Conservation (phyloP, 257 asterid species). For the Gentiana dahurica region DNA sequence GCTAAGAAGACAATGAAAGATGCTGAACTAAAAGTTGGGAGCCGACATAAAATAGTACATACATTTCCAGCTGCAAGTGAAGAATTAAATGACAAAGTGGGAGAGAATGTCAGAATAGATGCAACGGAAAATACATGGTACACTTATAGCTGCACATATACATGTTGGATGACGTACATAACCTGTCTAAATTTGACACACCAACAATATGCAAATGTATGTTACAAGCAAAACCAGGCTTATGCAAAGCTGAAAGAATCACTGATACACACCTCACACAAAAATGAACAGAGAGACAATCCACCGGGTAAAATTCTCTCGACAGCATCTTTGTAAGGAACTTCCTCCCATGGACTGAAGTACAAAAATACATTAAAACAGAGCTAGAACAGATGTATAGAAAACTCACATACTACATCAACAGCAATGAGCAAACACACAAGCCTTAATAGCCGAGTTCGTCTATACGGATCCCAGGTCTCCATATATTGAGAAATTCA, state of each 20-base stretch:
- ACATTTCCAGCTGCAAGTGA: too few species aligned
- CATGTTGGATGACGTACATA: too few species aligned
- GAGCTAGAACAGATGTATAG: too few species aligned
- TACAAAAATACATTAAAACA: constrained; percentile 2
- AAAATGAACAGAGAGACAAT: constrained; percentile 75
- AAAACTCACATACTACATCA: too few species aligned
- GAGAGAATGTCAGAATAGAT: not conserved
- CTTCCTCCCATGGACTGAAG: constrained; percentile 82
- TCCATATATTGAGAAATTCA: too few species aligned
- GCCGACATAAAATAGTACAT: constrained; percentile 1
- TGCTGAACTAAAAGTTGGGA: constrained; percentile 5
- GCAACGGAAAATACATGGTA: not conserved
- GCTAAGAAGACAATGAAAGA: constrained; percentile 9
- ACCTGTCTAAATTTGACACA: too few species aligned
- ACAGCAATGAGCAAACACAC: too few species aligned
- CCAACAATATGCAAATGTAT: too few species aligned
- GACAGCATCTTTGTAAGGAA: constrained; percentile 87
- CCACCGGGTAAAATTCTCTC: constrained; percentile 73
- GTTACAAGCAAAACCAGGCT: not conserved
- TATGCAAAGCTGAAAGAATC: constrained; percentile 2
- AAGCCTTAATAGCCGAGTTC: too few species aligned
- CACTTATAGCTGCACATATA: too few species aligned
- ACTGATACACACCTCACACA: constrained; percentile 63
- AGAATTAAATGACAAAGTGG: too few species aligned
- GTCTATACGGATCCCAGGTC: too few species aligned